Percentiles rank a stretch among this genome's conserved stretches.
phyloP scores from a whole-genome alignment of 2,329 filamentous ascomycete genomes.

The Scleromitrula shiraiana region DNA sequence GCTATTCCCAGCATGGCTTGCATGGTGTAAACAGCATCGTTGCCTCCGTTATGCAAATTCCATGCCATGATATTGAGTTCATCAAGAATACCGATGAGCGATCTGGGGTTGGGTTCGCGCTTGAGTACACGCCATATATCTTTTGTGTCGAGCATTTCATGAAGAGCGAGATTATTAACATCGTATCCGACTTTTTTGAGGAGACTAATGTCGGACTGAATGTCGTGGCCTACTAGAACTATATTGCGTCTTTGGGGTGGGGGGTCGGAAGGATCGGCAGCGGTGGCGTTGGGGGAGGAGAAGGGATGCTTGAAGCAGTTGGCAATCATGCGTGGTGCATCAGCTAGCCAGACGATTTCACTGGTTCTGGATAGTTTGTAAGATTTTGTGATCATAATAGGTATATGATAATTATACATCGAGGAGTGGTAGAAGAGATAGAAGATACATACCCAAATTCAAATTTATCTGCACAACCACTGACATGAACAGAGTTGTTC shows the following conservation, averaged over 20 bases:
- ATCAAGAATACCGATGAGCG: conserved; percentile 52
- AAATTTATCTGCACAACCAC: conserved; percentile 66
- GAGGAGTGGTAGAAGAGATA: not conserved
- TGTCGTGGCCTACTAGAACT: conserved; percentile 73
- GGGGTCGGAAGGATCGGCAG: conserved; percentile 9
- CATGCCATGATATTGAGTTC: conserved; percentile 54
- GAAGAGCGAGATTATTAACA: conserved; percentile 41
- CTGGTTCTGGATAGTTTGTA: conserved; percentile 37
- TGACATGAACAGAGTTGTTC: conserved; percentile 59
- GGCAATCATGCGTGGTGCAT: conserved; percentile 40
- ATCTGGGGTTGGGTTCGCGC: conserved; percentile 43
- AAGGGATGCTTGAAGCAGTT: conserved; percentile 50
- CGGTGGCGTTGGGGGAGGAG: conserved; percentile 1
- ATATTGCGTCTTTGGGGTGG: conserved; percentile 42
- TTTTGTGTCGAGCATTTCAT: conserved; percentile 66
- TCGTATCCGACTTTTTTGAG: conserved; percentile 59
- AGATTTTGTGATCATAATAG: not conserved
- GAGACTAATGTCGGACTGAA: conserved; percentile 59
- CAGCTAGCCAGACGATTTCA: conserved; percentile 42
- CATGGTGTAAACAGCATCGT: conserved; percentile 76
- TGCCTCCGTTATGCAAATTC: conserved; percentile 79
- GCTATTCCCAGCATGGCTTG: conserved; percentile 62
- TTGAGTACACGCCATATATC: conserved; percentile 59
- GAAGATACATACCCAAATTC: conserved; percentile 58
- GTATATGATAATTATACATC: not conserved